Percentiles rank a stretch among this genome's conserved stretches.
phyloP scores from a whole-genome alignment of 2,329 filamentous ascomycete species.

The Achaetomium macrosporum region DNA sequence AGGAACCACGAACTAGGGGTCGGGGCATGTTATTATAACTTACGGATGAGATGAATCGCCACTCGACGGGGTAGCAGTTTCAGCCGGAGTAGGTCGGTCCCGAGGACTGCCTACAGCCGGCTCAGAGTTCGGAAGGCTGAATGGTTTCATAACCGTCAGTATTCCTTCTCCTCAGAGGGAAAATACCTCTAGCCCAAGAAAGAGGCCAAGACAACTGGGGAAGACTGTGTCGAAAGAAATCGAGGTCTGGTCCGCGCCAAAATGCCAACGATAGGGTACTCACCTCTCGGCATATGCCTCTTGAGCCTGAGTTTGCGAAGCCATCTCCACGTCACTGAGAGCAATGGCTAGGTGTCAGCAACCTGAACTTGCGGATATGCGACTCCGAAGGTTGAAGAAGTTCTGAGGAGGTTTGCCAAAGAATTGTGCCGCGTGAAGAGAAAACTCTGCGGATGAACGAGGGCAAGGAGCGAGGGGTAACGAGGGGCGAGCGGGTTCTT shows the following conservation, averaged over 20 bases:
- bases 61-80: neutral
- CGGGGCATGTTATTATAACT: neutral
- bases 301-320: neutral
- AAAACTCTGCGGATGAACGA: too few species aligned
- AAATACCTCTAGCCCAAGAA: too few species aligned
- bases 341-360: neutral
- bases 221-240: too few species aligned
- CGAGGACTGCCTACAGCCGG: neutral
- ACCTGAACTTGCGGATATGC: neutral
- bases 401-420: too few species aligned
- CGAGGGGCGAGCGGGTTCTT: too few species aligned
- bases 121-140: neutral
- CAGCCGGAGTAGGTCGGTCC: neutral
- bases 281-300: slow-evolving; percentile 10
- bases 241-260: too few species aligned
- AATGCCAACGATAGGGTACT: neutral
- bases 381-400: too few species aligned
- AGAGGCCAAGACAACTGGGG: too few species aligned
- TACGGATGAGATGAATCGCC: neutral
- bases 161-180: neutral
- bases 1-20: neutral
- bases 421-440: too few species aligned
- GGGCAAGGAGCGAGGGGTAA: too few species aligned
- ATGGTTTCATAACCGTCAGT: neutral
- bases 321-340: slow-evolving; percentile 9